Base-by-base conservation (phyloP, 108 stramenopile genomes). In the Pseudonitzschia pungens region DNA sequence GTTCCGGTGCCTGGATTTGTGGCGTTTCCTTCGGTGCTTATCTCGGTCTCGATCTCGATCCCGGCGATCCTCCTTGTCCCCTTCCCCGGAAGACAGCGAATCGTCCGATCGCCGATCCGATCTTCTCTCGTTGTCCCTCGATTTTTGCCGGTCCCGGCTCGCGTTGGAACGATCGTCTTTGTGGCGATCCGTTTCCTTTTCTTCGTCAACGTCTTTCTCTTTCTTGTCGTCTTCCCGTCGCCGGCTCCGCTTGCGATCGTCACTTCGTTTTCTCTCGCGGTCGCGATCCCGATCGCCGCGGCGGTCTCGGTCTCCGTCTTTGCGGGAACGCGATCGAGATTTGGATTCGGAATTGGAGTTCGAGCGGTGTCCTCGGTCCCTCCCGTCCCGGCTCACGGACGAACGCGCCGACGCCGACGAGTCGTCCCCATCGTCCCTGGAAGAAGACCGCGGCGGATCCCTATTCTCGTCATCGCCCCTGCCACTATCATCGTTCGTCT, bases 11-110 rank as follows among this genome's bases (percentile, higher is more conserved):
- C 45, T 48, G 45, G 45, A 48, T 77, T 74, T 75, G 55, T 82
- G 77, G 16, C 74, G 69, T 33, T 78, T 79, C 54, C 74, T 56
- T 43, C 69, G 57, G 50, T 51, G 50, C 9, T 10, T 4, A 51
- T 51, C 50, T 51, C 36, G 2, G 70, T 65, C 48, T 77, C 71
- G 15, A 36, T 70, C 53, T 28, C 16, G 65, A 59, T 69, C 74
- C 22, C 71, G 74, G 57, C 71, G 74, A 53, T 33, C 65, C 18
- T 79, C 68, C 14, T 70, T 54, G 41, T 84, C 78, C 22, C 76
- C 66, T 57, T 81, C 58, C n/a, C 81, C 77, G 44, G 71, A 62
- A 27, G 36, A 67, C 2, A 2, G 24, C 53, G 36, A 36, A 36
- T 36, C 36, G 36, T 36, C 36, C 36, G 36, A 59, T 32, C 29